phyloP scores from a whole-genome alignment of 164 flowering plant species.

The Platanus orientalis region DNA sequence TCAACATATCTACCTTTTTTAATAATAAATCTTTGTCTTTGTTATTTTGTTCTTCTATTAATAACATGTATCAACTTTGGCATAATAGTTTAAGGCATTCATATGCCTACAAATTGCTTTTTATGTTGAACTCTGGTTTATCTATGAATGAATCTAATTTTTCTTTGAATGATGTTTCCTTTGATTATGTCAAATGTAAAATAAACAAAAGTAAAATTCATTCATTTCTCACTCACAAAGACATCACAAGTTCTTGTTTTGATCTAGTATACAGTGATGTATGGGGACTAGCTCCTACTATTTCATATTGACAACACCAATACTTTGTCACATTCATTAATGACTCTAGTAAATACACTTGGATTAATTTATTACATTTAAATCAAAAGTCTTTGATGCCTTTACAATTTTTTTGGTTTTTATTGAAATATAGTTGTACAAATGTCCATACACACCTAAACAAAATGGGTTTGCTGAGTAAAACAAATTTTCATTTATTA shows the following conservation, averaged over 20 bases:
- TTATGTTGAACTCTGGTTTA: not conserved
- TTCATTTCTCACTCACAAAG: not conserved
- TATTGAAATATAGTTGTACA: slow-evolving; percentile 13
- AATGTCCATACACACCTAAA: slow-evolving; percentile 9
- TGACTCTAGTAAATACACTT: slow-evolving; percentile 4
- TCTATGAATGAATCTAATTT: not conserved
- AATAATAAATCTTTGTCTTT: not conserved
- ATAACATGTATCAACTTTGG: not conserved
- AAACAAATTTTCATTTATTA: slow-evolving; percentile 14
- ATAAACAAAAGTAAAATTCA: not conserved
- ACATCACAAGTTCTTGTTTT: not conserved
- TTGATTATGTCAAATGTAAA: not conserved
- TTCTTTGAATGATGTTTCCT: not conserved
- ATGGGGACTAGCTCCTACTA: not conserved
- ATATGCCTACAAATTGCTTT: too few species aligned
- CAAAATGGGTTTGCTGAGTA: too few species aligned
- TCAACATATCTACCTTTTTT: not conserved
- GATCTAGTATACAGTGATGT: not conserved
- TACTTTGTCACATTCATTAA: slow-evolving; percentile 10
- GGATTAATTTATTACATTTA: not conserved
- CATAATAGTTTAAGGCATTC: not conserved
- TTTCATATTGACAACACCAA: not conserved
- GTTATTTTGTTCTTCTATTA: not conserved
- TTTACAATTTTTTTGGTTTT: not conserved
- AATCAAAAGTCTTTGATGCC: not conserved